phyloP scores from a whole-genome alignment of 768 basidiomycete genomes.

The Podaxis rugospora region DNA sequence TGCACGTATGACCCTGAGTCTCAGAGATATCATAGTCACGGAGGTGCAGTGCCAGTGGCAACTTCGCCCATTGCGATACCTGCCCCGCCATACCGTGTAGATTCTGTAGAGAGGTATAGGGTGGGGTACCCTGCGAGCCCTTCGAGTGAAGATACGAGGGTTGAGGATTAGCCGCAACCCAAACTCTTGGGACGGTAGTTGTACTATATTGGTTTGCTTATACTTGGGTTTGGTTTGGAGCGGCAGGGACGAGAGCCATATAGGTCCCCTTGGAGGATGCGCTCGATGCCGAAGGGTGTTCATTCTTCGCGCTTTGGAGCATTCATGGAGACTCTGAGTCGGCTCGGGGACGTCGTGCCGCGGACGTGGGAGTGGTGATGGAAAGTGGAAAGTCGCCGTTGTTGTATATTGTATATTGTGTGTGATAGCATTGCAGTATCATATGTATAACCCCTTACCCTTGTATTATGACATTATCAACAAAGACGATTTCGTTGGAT shows the following conservation, averaged over 20 bases:
- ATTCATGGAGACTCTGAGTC: neutral
- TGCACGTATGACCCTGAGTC: neutral
- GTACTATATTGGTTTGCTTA: neutral
- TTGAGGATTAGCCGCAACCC: neutral
- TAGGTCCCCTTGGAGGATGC: neutral
- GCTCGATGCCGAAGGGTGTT: neutral
- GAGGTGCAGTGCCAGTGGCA: neutral
- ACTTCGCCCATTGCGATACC: conserved; percentile 4
- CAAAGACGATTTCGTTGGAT: neutral
- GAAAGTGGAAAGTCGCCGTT: neutral
- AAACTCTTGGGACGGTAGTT: neutral
- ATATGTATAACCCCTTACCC: neutral
- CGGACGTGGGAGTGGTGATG: neutral
- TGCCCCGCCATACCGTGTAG: conserved; percentile 2
- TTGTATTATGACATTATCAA: neutral
- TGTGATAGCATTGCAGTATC: too few relatives aligned
- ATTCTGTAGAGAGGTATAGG: conserved; percentile 5
- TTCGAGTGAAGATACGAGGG: neutral
- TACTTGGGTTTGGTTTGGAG: neutral
- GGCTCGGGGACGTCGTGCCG: neutral
- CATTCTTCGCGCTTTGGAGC: neutral
- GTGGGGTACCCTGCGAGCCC: neutral
- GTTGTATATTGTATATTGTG: neutral
- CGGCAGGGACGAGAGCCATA: neutral
- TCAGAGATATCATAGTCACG: neutral